Percentiles rank a stretch among this genome's conserved stretches.
These are phyloP conservation scores for Pyrus hybrid DNA, from an alignment of 331 rosid species.

Conservation along the genomic window DNA sequence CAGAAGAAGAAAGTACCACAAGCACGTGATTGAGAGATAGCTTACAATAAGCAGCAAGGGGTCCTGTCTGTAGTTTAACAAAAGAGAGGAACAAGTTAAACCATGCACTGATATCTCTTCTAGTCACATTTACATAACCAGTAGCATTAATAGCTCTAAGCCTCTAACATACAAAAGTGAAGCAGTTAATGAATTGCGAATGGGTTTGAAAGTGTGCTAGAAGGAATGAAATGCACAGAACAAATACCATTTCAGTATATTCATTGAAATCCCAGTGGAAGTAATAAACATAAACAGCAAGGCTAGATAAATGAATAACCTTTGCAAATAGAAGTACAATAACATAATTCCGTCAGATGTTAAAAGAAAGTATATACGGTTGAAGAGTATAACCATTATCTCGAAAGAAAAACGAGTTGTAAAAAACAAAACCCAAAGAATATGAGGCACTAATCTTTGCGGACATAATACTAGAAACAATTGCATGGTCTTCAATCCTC, in stretches of 20 bases:
- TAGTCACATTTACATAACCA: not conserved
- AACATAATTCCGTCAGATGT: not conserved
- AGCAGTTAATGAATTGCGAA: not conserved
- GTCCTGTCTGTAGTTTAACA: constrained; percentile 55
- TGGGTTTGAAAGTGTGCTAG: not conserved
- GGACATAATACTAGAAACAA: too few species aligned
- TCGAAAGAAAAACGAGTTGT: too few species aligned
- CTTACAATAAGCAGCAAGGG: constrained; percentile 89
- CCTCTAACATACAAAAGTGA: not conserved
- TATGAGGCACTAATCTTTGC: too few species aligned
- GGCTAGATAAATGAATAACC: not conserved
- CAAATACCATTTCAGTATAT: not conserved
- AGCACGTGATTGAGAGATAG: constrained; percentile 83
- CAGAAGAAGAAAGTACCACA: constrained; percentile 46
- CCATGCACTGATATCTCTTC: not conserved
- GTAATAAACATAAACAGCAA: not conserved
- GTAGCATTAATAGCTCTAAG: not conserved
- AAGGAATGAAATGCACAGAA: not conserved
- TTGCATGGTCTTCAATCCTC: too few species aligned
- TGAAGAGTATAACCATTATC: too few species aligned
- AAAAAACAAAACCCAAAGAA: too few species aligned
- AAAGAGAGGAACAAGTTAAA: constrained; percentile 3
- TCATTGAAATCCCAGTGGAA: not conserved
- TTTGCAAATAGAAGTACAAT: not conserved
- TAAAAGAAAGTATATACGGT: not conserved